Conservation (phyloP, 225 moss, liverwort and hornwort genomes). For the Asterella californica region DNA sequence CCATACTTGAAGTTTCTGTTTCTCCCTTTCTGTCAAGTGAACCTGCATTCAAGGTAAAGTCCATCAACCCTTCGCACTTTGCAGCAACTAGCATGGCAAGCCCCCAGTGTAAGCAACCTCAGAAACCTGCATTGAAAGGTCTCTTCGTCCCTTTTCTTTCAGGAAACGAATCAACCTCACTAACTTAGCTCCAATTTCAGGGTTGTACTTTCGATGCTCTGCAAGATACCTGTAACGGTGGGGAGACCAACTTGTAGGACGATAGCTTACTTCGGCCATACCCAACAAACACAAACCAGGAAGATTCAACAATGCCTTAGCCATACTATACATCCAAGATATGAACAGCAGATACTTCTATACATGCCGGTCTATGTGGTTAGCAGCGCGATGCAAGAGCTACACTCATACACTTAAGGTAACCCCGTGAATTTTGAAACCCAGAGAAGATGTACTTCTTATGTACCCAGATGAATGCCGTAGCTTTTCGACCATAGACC, state of each 20-base stretch:
- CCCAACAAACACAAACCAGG: background rate
- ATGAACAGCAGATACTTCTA: no score
- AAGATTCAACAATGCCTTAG: background rate
- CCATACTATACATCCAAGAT: background rate
- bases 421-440: no score
- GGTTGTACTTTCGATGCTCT: background rate
- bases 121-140: background rate
- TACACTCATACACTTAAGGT: no score
- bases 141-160: background rate
- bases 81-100: background rate
- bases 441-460: no score
- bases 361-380: no score
- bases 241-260: background rate
- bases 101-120: no score
- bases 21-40: conserved; percentile 91
- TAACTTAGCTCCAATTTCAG: background rate
- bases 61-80: background rate
- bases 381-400: no score
- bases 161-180: background rate
- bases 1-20: conserved; percentile 94
- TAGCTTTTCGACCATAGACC: no score
- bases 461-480: no score
- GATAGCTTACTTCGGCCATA: background rate
- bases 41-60: conserved; percentile 41
- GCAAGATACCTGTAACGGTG: background rate